Evolutionary conservation across 306 rosid species (phyloP).

Genomic region (Quercus cerris): DNA sequence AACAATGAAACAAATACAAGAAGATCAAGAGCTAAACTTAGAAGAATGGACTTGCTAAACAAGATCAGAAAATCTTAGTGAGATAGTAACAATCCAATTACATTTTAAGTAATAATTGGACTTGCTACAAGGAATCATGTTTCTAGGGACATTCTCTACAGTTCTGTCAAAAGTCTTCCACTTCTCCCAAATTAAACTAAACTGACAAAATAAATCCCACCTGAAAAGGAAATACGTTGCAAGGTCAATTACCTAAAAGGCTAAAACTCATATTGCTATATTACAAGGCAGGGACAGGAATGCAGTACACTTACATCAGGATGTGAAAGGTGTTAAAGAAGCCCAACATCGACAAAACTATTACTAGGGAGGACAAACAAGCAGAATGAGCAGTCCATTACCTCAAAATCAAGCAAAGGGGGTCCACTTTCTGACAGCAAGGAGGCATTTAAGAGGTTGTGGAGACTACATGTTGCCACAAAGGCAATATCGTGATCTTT

Average conservation of each 20-base stretch:
- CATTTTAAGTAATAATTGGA: background rate
- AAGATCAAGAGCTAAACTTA: too few relatives aligned
- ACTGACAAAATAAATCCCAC: background rate
- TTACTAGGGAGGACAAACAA: conserved; percentile 3
- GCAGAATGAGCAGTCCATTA: conserved; percentile 27
- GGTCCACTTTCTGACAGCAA: conserved; percentile 88
- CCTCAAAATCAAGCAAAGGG: conserved; percentile 98
- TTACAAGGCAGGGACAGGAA: too few relatives aligned
- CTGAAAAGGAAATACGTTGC: background rate
- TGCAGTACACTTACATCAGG: background rate
- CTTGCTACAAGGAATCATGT: background rate
- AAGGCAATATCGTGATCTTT: conserved; percentile 80
- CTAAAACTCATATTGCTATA: background rate
- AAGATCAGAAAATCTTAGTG: too few relatives aligned
- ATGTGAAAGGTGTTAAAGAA: background rate
- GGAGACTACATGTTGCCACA: conserved; percentile 83
- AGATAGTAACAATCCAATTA: background rate
- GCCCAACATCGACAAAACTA: background rate
- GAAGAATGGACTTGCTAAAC: too few relatives aligned
- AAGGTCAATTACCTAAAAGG: background rate
- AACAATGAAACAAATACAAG: too few relatives aligned
- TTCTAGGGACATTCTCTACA: background rate
- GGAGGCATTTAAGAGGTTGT: conserved; percentile 76
- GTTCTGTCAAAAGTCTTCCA: background rate
- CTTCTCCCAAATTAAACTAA: background rate